Conservation (phyloP, 2,329 filamentous ascomycete species). For the Fusarium austroafricanum region DNA sequence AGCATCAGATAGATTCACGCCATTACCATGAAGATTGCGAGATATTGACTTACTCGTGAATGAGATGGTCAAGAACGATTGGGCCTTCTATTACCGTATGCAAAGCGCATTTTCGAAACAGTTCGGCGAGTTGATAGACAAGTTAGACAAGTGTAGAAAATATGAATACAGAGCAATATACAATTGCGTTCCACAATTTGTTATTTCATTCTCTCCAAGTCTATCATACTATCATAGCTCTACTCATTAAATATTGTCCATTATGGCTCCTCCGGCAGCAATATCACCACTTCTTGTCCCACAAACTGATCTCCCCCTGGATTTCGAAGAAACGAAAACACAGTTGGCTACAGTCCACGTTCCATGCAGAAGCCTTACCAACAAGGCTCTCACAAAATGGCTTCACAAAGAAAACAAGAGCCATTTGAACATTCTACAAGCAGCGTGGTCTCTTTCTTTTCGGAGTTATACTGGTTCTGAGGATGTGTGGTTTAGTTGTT, state of each 20-base stretch:
- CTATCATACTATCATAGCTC: neutral
- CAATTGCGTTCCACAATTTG: neutral
- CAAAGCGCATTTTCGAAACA: neutral
- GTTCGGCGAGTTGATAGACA: neutral
- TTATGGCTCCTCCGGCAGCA: neutral
- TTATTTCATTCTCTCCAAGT: neutral
- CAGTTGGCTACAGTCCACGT: neutral
- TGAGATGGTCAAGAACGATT: neutral
- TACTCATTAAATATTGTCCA: neutral
- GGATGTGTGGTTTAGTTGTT: constrained; percentile 1
- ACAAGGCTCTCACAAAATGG: neutral
- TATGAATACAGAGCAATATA: neutral
- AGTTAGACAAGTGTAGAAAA: neutral
- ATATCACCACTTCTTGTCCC: neutral
- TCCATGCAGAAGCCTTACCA: neutral
- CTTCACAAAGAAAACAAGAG: neutral
- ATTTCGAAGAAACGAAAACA: neutral
- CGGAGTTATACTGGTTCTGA: constrained; percentile 8
- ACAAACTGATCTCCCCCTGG: neutral
- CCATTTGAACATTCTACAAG: neutral
- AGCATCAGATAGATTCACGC: neutral
- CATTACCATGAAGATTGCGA: neutral
- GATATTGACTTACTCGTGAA: neutral
- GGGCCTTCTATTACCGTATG: no score
- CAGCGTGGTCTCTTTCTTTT: neutral